Evolutionary conservation across 345 rosid genomes (phyloP), one percentile per base, ranked within the genome.

Genomic region (Psidium friedrichsthalianum): DNA sequence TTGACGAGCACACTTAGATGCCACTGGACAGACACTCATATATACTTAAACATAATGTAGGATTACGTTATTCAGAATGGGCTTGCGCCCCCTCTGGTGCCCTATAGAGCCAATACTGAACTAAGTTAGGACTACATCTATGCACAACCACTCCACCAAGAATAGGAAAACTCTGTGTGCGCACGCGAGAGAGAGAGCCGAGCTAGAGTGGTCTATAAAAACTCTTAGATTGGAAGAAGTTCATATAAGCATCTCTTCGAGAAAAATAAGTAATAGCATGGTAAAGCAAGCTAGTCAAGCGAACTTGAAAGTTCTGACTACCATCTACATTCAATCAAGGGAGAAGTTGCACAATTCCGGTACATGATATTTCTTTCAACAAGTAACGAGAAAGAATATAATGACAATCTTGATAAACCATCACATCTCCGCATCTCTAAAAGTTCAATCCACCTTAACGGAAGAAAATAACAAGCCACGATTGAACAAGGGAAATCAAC

Each of bases 141-240:
- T 15, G 76, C 76, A 11, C 76, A 64, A 32, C 40, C 76, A 16
- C 76, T 64, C 22, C 42, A 20, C 11, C 22, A 64, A 64, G 76
- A 64, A 40, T 22, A 29, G 76, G 42, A 64, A 61, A 8, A 27
- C 69, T 58, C 32, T 5, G 27, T 12, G 27, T 0, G 32, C 16
- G 1, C 69, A 11, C 0, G 32, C 16, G 3, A 0, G 0, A 3
- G 7, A 24, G 61, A 56, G 61, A 56, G 59, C 2, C 29, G 24
- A 57, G 32, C 32, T 58, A 25, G 12, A 59, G 27, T 59, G 36
- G 36, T 59, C 36, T n/a, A 29, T n/a, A 29, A 59, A 59, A 59
- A n/a, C 69, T n/a, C 4, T 59, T 59, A 59, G 36, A 59, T 32
- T 59, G 69, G 69, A 59, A 59, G 69, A 59, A 61, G 10, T 61